Percentiles rank a stretch among this genome's conserved stretches.
Conservation (phyloP, 2,329 filamentous ascomycete genomes). For the Blumeriella jaapii region DNA sequence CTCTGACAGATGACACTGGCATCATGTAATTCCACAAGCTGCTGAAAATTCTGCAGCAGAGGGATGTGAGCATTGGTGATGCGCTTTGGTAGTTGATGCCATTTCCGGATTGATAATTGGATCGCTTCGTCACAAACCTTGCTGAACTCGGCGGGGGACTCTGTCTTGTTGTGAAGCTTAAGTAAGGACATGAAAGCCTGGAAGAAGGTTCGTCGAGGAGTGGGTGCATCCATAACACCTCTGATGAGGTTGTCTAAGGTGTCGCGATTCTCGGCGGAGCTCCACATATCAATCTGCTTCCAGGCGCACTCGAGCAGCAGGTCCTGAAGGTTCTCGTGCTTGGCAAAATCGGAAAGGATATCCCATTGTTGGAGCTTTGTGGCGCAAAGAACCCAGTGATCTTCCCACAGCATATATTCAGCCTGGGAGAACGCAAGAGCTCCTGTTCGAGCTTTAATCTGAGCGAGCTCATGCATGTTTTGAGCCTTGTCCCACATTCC, state of each 20-base stretch:
- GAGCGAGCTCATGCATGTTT: constrained; percentile 88
- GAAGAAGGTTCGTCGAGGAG: constrained; percentile 89
- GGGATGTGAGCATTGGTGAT: constrained; percentile 94
- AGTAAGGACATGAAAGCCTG: constrained; percentile 95
- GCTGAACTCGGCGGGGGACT: constrained; percentile 69
- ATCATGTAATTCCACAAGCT: constrained; percentile 93
- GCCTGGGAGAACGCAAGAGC: constrained; percentile 93
- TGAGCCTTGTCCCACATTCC: constrained; percentile 99
- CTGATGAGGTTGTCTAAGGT: constrained; percentile 90
- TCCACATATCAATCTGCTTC: constrained; percentile 94
- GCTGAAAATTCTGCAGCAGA: constrained; percentile 93
- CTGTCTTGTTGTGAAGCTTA: constrained; percentile 84
- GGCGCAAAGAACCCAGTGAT: constrained; percentile 95
- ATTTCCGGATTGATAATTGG: constrained; percentile 92
- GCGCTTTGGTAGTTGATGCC: constrained; percentile 91
- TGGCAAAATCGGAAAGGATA: constrained; percentile 91
- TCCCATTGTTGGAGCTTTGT: constrained; percentile 99
- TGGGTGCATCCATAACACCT: constrained; percentile 94
- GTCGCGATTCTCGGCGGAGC: constrained; percentile 72
- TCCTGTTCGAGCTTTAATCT: constrained; percentile 92
- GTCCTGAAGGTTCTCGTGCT: constrained; percentile 98
- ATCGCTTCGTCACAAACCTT: constrained; percentile 93
- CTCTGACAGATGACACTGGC: constrained; percentile 94
- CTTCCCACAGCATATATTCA: constrained; percentile 99
- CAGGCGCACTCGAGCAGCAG: constrained; percentile 90